phyloP scores from a whole-genome alignment of 805 yeast species.

The Yamadazyma sp. region DNA sequence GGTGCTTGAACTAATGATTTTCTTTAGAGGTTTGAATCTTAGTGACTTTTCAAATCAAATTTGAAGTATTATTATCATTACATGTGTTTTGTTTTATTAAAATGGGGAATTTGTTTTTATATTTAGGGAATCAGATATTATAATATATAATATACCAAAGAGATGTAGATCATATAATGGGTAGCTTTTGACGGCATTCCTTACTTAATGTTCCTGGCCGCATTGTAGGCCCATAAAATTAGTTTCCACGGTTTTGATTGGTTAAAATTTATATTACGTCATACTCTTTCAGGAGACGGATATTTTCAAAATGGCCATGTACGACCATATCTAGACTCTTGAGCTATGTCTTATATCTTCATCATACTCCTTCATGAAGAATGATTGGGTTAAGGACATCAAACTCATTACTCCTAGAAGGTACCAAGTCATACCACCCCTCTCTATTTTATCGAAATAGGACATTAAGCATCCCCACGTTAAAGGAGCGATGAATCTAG shows the following conservation, averaged over 20 bases:
- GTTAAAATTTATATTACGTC: too few species aligned
- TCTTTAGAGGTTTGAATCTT: too few species aligned
- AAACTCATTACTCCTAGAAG: constrained; percentile 25
- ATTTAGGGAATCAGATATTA: constrained; percentile 7
- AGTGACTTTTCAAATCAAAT: too few species aligned
- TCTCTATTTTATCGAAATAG: constrained; percentile 22
- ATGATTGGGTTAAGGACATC: constrained; percentile 21
- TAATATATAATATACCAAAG: constrained; percentile 8
- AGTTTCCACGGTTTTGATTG: too few species aligned
- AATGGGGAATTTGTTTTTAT: constrained; percentile 11
- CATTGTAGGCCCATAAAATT: too few species aligned
- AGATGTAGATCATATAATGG: neutral
- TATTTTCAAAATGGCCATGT: too few species aligned
- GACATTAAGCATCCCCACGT: constrained; percentile 50
- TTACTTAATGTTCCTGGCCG: too few species aligned
- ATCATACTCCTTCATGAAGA: constrained; percentile 26
- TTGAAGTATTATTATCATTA: constrained; percentile 9
- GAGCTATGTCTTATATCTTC: too few species aligned
- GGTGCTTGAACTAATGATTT: too few species aligned
- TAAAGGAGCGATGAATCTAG: constrained; percentile 58
- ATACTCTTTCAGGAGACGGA: too few species aligned
- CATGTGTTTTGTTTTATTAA: too few species aligned
- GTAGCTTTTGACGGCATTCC: neutral
- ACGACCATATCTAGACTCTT: too few species aligned
- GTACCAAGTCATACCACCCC: constrained; percentile 34